Base-by-base conservation (phyloP, 2,329 filamentous ascomycete genomes). In the Exophiala xenobiotica region DNA sequence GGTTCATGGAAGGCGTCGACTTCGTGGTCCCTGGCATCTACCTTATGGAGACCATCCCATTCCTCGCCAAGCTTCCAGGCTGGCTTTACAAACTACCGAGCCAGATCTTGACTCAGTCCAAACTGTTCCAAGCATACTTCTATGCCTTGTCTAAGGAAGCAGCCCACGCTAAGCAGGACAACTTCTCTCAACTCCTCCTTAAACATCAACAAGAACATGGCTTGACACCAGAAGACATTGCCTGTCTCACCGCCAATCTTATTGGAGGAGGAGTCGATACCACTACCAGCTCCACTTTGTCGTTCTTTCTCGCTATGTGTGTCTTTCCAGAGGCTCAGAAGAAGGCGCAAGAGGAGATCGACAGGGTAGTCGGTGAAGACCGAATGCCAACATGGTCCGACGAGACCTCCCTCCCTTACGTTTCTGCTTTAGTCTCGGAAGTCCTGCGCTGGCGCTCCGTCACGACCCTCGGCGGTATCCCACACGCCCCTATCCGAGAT, bases 181-280 rank as follows among this genome's bases (percentile, higher is more conserved):
- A 38, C 9, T 38, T 38, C 9, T 3, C 33, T 8, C 6, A 18
- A 9, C 6, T 4, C 4, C 33, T 38, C 18, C n/a, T 38, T 4
- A 4, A 8, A 5, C 3, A 8, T 5, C 33, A 38, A 18, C 63
- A 69, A 1, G 74, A 78, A 53, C 73, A 78, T 61, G 59, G 68
- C 41, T 63, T 79, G 9, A 62, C 65, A 22, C 60, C 69, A n/a
- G 64, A 70, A 24, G 75, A 78, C 60, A 70, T 78, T 3, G 71
- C 74, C 0, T 66, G 68, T 7, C 64, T 78, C 0, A 72, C 73
- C 0, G 75, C 74, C 1, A 77, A 77, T 35, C 51, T 64, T n/a
- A 63, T 64, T 37, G 62, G 62, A 7, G 62, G 61, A 11, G 62
- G 62, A 1, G 60, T 57, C 38, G 62, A 64, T 41, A 64, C 59